These are phyloP conservation scores for Avena sativa DNA, from an alignment of 176 grass and related monocot genomes.

Conservation along the genomic window DNA sequence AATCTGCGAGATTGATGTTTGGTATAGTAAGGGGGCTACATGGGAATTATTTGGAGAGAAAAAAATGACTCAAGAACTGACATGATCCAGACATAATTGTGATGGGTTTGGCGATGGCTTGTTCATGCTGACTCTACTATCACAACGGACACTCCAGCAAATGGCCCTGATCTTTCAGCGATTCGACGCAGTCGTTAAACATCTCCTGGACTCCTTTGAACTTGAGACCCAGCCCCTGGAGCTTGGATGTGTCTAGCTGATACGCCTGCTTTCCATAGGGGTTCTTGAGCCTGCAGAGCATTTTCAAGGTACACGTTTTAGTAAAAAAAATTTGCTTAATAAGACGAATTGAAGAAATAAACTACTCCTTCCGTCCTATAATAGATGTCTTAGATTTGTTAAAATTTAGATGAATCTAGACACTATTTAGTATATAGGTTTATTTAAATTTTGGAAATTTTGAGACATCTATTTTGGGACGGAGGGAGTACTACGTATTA, in stretches of 20 bases:
- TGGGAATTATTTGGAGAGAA: constrained; percentile 10
- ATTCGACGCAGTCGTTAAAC: constrained; percentile 81
- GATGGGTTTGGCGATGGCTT: not conserved
- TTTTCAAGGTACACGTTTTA: not conserved
- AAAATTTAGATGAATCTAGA: no score
- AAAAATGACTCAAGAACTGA: not conserved
- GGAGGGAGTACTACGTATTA: no score
- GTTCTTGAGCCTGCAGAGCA: constrained; percentile 56
- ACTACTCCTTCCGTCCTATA: no score
- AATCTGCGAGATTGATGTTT: not conserved
- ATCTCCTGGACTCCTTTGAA: constrained; percentile 82
- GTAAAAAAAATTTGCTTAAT: not conserved
- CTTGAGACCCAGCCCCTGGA: constrained; percentile 72
- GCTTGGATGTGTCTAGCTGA: constrained; percentile 76
- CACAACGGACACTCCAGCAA: constrained; percentile 58
- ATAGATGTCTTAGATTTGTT: no score
- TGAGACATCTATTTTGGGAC: no score
- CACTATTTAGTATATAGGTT: no score
- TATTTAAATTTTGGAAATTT: no score
- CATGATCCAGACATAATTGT: not conserved
- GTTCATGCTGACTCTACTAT: not conserved
- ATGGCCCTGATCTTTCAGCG: constrained; percentile 74
- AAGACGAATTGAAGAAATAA: not conserved
- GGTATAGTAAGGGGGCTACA: not conserved
- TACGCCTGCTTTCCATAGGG: constrained; percentile 63